Evolutionary conservation across 2,329 filamentous ascomycete genomes (phyloP).

Genomic region (Nannizziopsis barbatae): DNA sequence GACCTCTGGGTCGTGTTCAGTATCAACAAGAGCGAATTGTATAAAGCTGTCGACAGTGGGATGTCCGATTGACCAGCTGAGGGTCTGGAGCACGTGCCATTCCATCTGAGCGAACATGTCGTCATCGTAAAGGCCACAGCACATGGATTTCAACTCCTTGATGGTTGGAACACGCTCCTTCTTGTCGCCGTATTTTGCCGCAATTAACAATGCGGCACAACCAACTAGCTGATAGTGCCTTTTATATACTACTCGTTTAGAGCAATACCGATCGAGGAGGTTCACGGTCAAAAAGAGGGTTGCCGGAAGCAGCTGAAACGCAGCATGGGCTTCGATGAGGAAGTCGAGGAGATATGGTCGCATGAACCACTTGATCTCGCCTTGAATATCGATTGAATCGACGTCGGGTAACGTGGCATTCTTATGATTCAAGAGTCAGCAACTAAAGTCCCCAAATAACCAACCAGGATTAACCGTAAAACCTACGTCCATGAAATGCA

Average conservation of each 20-base stretch:
- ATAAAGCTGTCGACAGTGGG: slow-evolving; percentile 92
- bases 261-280: slow-evolving; percentile 94
- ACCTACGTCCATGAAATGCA: slow-evolving; percentile 79
- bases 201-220: slow-evolving; percentile 88
- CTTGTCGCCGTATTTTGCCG: slow-evolving; percentile 96
- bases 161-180: slow-evolving; percentile 98
- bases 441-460: neutral
- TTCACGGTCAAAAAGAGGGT: slow-evolving; percentile 95
- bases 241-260: slow-evolving; percentile 95
- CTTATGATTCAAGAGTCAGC: slow-evolving; percentile 30
- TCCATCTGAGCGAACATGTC: slow-evolving; percentile 99
- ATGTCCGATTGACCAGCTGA: slow-evolving; percentile 93
- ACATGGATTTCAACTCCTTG: slow-evolving; percentile 96
- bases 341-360: slow-evolving; percentile 96
- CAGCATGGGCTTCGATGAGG: slow-evolving; percentile 89
- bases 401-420: slow-evolving; percentile 87
- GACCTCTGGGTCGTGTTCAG: slow-evolving; percentile 66
- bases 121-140: slow-evolving; percentile 93
- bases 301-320: slow-evolving; percentile 85
- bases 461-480: neutral
- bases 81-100: slow-evolving; percentile 95
- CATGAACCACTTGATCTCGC: slow-evolving; percentile 99
- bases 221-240: slow-evolving; percentile 97
- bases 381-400: slow-evolving; percentile 96
- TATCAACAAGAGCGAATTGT: slow-evolving; percentile 71